These are phyloP conservation scores for Mycogone perniciosa DNA, from an alignment of 2,329 filamentous ascomycete genomes.

Conservation along the genomic window DNA sequence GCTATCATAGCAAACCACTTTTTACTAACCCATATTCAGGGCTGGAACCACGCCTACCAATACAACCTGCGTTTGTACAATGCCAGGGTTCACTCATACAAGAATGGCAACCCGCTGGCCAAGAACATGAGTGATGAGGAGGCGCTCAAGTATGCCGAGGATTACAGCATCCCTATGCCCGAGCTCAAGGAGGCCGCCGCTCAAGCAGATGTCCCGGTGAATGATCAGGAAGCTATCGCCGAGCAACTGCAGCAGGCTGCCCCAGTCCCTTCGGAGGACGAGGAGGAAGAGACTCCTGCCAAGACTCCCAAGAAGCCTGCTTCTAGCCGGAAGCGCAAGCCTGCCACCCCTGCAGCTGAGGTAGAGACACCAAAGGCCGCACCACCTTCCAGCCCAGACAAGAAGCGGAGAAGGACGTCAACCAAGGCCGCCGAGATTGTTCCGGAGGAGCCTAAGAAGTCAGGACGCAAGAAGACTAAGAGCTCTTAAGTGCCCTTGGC, in stretches of 20 bases:
- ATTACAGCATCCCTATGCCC: conserved; percentile 48
- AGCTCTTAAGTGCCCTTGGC: conserved; percentile 24
- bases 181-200: conserved; percentile 38
- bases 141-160: conserved; percentile 54
- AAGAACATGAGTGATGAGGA: conserved; percentile 57
- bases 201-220: conserved; percentile 24
- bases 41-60: conserved; percentile 61
- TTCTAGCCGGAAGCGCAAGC: conserved; percentile 51
- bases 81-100: conserved; percentile 59
- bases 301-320: conserved; percentile 55
- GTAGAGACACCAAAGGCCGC: conserved; percentile 35
- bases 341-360: conserved; percentile 37
- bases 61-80: conserved; percentile 62
- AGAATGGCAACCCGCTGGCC: conserved; percentile 50
- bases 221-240: conserved; percentile 51
- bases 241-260: conserved; percentile 49
- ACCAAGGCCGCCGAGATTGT: conserved; percentile 47
- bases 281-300: conserved; percentile 38
- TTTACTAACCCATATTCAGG: conserved; percentile 24
- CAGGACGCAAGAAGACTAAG: conserved; percentile 52
- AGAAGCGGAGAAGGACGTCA: conserved; percentile 56
- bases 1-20: background rate
- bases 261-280: conserved; percentile 30
- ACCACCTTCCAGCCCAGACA: conserved; percentile 49
- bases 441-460: conserved; percentile 54